A percentile compares a stretch with the other conserved stretches of the same genome.
phyloP scores from a whole-genome alignment of 108 stramenopile genomes.

The Conticribra weissflogii region DNA sequence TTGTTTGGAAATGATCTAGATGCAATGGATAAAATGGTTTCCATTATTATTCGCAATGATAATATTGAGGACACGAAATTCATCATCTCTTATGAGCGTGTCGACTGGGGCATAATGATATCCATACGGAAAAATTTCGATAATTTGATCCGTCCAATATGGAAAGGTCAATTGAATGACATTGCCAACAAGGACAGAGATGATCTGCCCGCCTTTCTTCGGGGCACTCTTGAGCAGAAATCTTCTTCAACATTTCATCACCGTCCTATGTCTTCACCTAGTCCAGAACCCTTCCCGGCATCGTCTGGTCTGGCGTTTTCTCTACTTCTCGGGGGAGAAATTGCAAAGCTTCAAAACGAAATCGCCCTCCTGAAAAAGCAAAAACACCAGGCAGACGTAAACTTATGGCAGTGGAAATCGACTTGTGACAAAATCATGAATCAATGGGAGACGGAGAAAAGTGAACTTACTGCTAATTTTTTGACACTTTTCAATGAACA shows the following conservation, averaged over 20 bases:
- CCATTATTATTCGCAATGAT: slow-evolving; percentile 35
- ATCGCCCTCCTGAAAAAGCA: slow-evolving; percentile 38
- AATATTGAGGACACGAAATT: slow-evolving; percentile 25
- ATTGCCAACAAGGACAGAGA: slow-evolving; percentile 18
- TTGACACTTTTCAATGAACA: slow-evolving; percentile 47
- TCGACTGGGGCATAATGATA: slow-evolving; percentile 24
- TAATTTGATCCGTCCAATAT: slow-evolving; percentile 38
- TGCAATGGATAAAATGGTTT: slow-evolving; percentile 21
- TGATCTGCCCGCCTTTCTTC: slow-evolving; percentile 24
- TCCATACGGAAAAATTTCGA: slow-evolving; percentile 48
- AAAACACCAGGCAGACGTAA: slow-evolving; percentile 31
- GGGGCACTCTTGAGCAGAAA: not conserved
- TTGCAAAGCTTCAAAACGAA: slow-evolving; percentile 50
- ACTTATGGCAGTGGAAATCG: slow-evolving; percentile 34
- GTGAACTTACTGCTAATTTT: slow-evolving; percentile 45
- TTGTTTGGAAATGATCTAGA: slow-evolving; percentile 14
- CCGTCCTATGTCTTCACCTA: not conserved
- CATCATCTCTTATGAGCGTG: not conserved
- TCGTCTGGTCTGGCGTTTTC: slow-evolving; percentile 34
- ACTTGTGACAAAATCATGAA: slow-evolving; percentile 32
- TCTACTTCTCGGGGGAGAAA: slow-evolving; percentile 30
- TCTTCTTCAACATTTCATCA: not conserved
- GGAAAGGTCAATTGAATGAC: slow-evolving; percentile 31
- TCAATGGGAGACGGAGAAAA: slow-evolving; percentile 46
- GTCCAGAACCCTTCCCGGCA: not conserved